phyloP scores from a whole-genome alignment of 1,139 yeast species.

The Nakaseomyces glabratus region DNA sequence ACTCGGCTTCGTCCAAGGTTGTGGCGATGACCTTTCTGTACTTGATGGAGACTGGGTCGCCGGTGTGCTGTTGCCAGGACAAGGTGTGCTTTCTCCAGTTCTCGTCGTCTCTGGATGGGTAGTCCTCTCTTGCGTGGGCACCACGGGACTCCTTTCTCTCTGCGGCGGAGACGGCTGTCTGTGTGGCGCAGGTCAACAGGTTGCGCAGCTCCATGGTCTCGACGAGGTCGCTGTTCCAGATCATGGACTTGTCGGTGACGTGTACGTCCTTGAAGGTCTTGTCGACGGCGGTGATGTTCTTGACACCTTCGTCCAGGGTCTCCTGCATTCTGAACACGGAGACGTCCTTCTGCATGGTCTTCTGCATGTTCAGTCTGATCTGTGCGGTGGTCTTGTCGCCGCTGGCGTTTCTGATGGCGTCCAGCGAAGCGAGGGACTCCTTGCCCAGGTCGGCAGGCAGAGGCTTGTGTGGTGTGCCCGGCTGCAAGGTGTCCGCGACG shows the following conservation, averaged over 20 bases:
- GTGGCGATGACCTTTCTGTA: conserved; percentile 80
- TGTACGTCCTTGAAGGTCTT: conserved; percentile 61
- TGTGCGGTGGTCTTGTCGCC: conserved; percentile 81
- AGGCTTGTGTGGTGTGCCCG: conserved; percentile 78
- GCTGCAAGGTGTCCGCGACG: conserved; percentile 72
- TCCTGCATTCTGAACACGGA: conserved; percentile 95
- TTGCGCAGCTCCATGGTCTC: conserved; percentile 95
- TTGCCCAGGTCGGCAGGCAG: conserved; percentile 79
- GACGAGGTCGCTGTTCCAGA: conserved; percentile 95
- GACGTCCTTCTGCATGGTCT: conserved; percentile 92
- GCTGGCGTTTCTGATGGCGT: conserved; percentile 71
- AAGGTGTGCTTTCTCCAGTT: conserved; percentile 98
- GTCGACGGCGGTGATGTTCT: conserved; percentile 68
- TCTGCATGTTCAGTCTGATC: conserved; percentile 88
- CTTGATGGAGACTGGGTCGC: conserved; percentile 63
- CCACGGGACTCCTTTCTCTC: conserved; percentile 98
- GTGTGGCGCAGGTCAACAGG: conserved; percentile 94
- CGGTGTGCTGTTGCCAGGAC: conserved; percentile 75
- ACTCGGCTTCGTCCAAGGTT: conserved; percentile 85
- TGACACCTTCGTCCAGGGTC: conserved; percentile 86
- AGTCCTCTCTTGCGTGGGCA: conserved; percentile 99
- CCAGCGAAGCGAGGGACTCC: conserved; percentile 86
- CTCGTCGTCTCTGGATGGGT: conserved; percentile 88
- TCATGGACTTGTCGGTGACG: conserved; percentile 94
- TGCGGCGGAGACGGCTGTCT: conserved; percentile 90